These are phyloP conservation scores for Solanum virginianum DNA, from an alignment of 257 asterid genomes.

Conservation along the genomic window DNA sequence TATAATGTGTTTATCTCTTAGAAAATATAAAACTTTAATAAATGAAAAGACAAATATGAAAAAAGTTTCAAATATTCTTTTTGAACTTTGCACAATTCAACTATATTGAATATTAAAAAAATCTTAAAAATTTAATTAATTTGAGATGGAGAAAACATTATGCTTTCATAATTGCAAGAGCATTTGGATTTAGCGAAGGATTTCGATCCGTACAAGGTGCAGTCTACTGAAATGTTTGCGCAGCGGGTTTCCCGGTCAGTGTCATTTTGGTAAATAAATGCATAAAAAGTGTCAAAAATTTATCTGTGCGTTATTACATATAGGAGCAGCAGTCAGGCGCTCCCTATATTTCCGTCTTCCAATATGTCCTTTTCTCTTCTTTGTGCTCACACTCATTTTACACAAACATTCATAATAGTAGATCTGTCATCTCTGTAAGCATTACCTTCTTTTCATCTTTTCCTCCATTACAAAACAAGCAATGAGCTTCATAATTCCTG, in stretches of 20 bases:
- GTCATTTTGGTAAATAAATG: background rate
- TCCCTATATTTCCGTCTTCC: background rate
- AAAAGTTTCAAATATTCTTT: no score
- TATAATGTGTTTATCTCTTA: no score
- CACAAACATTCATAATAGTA: background rate
- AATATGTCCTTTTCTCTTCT: background rate
- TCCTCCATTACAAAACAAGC: background rate
- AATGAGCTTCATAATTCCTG: background rate
- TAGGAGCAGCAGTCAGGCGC: background rate
- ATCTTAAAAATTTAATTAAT: no score
- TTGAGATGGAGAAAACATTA: no score
- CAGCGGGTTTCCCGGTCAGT: background rate
- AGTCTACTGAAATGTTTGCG: background rate
- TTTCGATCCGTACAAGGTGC: background rate
- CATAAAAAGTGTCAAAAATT: background rate
- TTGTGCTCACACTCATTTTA: background rate
- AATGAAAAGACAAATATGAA: no score
- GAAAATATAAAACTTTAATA: no score
- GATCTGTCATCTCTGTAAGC: constrained; percentile 25
- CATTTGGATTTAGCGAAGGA: background rate
- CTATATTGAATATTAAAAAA: no score
- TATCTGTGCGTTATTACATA: background rate
- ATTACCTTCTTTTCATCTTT: background rate
- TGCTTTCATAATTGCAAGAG: no score
- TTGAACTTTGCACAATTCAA: no score